Percentiles rank a stretch among this genome's conserved stretches.
Evolutionary conservation across 805 yeast species (phyloP).

Genomic region (Sporopachydermia lactativora): DNA sequence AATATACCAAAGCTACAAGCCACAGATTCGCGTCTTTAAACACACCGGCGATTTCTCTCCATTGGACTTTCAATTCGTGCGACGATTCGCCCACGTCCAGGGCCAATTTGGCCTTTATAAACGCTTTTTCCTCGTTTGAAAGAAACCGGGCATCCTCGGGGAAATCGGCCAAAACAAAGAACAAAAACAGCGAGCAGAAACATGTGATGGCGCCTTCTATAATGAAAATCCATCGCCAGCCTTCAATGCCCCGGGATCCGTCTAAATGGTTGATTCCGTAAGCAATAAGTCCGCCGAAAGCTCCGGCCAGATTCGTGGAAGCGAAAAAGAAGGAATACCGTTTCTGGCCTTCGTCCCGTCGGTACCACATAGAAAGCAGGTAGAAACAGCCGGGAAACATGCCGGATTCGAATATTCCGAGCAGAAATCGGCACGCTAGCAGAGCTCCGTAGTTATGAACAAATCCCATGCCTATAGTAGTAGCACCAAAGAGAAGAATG

Average conservation of each 20-base stretch:
- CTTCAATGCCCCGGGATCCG: conserved; percentile 6
- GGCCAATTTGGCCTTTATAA: conserved; percentile 35
- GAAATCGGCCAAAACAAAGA: conserved; percentile 24
- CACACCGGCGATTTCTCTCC: conserved; percentile 27
- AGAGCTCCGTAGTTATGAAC: conserved; percentile 19
- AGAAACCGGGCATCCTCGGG: conserved; percentile 22
- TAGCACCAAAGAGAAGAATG: conserved; percentile 22
- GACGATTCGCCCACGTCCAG: conserved; percentile 30
- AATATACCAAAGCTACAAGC: conserved; percentile 36
- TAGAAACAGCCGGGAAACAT: conserved; percentile 28
- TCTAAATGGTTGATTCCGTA: conserved; percentile 18
- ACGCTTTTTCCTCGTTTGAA: conserved; percentile 22
- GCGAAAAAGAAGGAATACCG: conserved; percentile 24
- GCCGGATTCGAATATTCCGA: conserved; percentile 30
- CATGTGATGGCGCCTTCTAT: conserved; percentile 28
- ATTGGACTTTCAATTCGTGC: conserved; percentile 29
- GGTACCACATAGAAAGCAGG: conserved; percentile 26
- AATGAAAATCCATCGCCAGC: conserved; percentile 29
- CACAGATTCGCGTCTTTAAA: conserved; percentile 39
- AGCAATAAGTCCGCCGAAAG: conserved; percentile 25
- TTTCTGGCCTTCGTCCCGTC: conserved; percentile 23
- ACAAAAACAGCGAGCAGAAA: conserved; percentile 19
- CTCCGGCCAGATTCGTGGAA: conserved; percentile 23
- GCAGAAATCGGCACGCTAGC: conserved; percentile 21
- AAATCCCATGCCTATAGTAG: conserved; percentile 21